phyloP scores from a whole-genome alignment of 2,329 filamentous ascomycete species.

The Aspergillus sp. region DNA sequence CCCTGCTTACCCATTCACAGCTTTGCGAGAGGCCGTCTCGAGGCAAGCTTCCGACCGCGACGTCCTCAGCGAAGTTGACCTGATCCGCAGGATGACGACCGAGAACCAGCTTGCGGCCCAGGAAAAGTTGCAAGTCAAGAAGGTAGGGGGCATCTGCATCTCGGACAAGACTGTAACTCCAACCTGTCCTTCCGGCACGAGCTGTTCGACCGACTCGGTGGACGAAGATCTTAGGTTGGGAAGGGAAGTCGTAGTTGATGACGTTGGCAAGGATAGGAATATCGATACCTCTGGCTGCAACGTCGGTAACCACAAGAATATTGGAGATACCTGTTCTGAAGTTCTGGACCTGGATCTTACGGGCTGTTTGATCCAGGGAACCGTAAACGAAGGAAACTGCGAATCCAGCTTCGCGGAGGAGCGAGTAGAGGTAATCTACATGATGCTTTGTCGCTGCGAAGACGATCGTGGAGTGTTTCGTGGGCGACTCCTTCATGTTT shows the following conservation, averaged over 20 bases:
- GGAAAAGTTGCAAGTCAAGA: conserved; percentile 88
- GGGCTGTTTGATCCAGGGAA: conserved; percentile 87
- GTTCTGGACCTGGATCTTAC: conserved; percentile 86
- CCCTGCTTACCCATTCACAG: conserved; percentile 80
- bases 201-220: conserved; percentile 96
- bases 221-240: conserved; percentile 94
- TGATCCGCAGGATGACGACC: conserved; percentile 63
- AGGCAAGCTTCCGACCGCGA: conserved; percentile 75
- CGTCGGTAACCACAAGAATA: conserved; percentile 92
- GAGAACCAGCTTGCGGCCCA: conserved; percentile 78
- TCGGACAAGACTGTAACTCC: conserved; percentile 90
- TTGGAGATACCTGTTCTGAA: conserved; percentile 83
- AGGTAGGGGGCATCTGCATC: conserved; percentile 89
- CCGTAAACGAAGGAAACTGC: conserved; percentile 93
- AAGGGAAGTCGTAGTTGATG: conserved; percentile 97
- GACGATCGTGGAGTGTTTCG: conserved; percentile 88
- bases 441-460: conserved; percentile 97
- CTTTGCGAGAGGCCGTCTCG: conserved; percentile 72
- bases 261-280: conserved; percentile 95
- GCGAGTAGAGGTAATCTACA: conserved; percentile 82
- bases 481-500: conserved; percentile 68
- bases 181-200: conserved; percentile 85
- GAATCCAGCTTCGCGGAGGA: conserved; percentile 82
- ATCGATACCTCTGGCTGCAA: conserved; percentile 95
- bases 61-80: conserved; percentile 75